A percentile compares a stretch with the other conserved stretches of the same genome.
Evolutionary conservation across 2,329 filamentous ascomycete genomes (phyloP).

Genomic region (Myriosclerotinia duriaeana): DNA sequence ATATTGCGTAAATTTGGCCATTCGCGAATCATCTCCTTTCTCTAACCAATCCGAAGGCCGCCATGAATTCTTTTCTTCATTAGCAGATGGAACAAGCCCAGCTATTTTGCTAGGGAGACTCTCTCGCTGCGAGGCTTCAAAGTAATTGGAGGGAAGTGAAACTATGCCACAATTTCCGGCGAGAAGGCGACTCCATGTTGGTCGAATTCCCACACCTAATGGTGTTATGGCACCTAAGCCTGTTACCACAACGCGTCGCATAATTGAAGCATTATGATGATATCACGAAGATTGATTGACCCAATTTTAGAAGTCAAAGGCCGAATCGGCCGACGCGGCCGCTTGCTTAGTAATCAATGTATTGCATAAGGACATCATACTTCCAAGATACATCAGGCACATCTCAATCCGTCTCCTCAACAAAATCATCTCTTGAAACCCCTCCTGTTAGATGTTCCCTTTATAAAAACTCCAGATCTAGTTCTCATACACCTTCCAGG

Average conservation of each 20-base stretch:
- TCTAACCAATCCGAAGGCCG: slow-evolving; percentile 54
- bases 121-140: slow-evolving; percentile 51
- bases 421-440: too few species aligned
- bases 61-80: slow-evolving; percentile 49
- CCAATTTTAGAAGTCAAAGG: background rate
- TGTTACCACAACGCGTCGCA: slow-evolving; percentile 76
- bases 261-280: slow-evolving; percentile 23
- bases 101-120: slow-evolving; percentile 82
- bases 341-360: slow-evolving; percentile 3
- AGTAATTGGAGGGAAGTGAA: slow-evolving; percentile 59
- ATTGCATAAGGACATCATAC: background rate
- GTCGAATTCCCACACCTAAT: slow-evolving; percentile 74
- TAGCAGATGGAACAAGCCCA: slow-evolving; percentile 69
- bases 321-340: slow-evolving; percentile 5
- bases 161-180: slow-evolving; percentile 78
- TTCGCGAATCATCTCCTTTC: slow-evolving; percentile 63
- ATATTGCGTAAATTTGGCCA: slow-evolving; percentile 91
- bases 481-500: too few species aligned
- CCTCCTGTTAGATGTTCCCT: too few species aligned
- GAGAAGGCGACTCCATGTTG: slow-evolving; percentile 78
- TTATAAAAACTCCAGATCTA: too few species aligned
- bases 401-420: too few species aligned
- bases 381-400: too few species aligned
- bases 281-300: slow-evolving; percentile 8
- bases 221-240: slow-evolving; percentile 81